phyloP scores from a whole-genome alignment of 129 eudicot species.

The Solidago caesia region DNA sequence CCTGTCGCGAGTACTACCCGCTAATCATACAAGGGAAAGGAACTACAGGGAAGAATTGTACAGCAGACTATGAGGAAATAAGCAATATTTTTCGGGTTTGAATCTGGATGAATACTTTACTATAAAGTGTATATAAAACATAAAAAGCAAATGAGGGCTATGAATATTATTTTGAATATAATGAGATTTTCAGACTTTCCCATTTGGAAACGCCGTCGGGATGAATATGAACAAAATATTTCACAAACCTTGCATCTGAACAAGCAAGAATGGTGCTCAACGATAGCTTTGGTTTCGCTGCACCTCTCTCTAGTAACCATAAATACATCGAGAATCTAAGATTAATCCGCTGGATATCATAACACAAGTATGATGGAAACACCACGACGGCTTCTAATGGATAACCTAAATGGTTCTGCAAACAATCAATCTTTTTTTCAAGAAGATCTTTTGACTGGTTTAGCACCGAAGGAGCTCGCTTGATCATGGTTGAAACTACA shows the following conservation, averaged over 20 bases:
- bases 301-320: constrained; percentile 65
- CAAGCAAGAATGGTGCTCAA: constrained; percentile 68
- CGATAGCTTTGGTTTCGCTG: constrained; percentile 53
- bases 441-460: constrained; percentile 64
- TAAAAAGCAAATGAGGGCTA: background rate
- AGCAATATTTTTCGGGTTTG: constrained; percentile 13
- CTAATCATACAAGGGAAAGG: background rate
- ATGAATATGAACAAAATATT: constrained; percentile 62
- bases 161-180: constrained; percentile 18
- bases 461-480: constrained; percentile 53
- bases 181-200: constrained; percentile 47
- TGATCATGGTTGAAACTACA: constrained; percentile 57
- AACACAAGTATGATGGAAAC: constrained; percentile 73
- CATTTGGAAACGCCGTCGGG: constrained; percentile 67
- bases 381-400: constrained; percentile 60
- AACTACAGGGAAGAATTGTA: background rate
- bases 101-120: constrained; percentile 11
- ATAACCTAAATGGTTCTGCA: constrained; percentile 53
- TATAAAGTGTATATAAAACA: constrained; percentile 10
- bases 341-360: constrained; percentile 59
- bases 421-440: constrained; percentile 52
- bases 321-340: constrained; percentile 59
- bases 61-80: constrained; percentile 1
- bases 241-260: constrained; percentile 60
- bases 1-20: background rate